phyloP scores from a whole-genome alignment of 225 moss, liverwort and hornwort species.

The Takakia lepidozioides region DNA sequence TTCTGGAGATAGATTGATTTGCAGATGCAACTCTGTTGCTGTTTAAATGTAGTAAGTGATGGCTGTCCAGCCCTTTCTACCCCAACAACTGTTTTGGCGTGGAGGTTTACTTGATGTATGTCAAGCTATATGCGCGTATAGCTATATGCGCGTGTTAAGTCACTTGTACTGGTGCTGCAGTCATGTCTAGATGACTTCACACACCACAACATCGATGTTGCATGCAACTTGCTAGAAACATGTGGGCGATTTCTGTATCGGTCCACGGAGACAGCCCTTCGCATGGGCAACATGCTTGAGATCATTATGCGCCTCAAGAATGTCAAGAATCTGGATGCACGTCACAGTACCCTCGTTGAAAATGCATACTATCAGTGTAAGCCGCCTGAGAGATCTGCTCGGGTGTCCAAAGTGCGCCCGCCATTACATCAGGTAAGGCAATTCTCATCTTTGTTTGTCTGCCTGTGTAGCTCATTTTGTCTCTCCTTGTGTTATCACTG shows the following conservation, averaged over 20 bases:
- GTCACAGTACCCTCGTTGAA: constrained; percentile 96
- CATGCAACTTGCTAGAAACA: constrained; percentile 97
- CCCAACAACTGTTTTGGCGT: too few species aligned
- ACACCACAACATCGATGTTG: constrained; percentile 98
- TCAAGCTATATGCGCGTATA: constrained; percentile 8
- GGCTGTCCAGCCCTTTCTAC: too few species aligned
- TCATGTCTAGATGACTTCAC: constrained; percentile 98
- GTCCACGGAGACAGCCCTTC: constrained; percentile 78
- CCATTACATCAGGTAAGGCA: constrained; percentile 72
- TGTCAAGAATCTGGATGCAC: constrained; percentile 98
- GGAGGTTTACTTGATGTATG: too few species aligned
- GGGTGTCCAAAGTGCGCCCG: constrained; percentile 88
- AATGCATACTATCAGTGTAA: constrained; percentile 99
- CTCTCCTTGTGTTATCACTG: too few species aligned
- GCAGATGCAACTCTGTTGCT: too few species aligned
- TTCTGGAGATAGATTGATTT: too few species aligned
- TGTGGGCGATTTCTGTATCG: constrained; percentile 93
- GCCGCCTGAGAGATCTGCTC: constrained; percentile 96
- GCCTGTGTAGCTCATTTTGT: constrained; percentile 6
- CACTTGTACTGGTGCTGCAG: constrained; percentile 49
- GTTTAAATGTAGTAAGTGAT: too few species aligned
- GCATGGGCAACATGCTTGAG: constrained; percentile 99
- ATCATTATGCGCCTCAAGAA: constrained; percentile 98
- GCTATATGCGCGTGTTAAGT: too few species aligned
- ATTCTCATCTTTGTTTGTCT: neutral